A percentile compares a stretch with the other conserved stretches of the same genome.
Evolutionary conservation across 2,329 filamentous ascomycete genomes (phyloP).

Genomic region (Pseudogymnoascus sp.): DNA sequence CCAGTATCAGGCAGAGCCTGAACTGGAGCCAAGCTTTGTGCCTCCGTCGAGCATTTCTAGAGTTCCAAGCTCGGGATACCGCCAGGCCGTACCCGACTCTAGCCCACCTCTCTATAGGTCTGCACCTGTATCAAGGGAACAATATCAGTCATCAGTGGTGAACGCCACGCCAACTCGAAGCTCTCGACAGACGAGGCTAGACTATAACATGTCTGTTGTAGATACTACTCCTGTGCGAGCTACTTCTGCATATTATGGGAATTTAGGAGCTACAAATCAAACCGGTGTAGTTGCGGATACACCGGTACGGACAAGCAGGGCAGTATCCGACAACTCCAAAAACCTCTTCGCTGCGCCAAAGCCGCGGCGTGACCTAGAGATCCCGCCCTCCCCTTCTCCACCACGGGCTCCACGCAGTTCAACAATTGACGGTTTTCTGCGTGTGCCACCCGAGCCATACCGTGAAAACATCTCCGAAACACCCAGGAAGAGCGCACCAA

Average conservation of each 20-base stretch:
- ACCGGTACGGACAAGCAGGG: not conserved
- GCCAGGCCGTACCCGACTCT: not conserved
- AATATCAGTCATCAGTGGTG: conserved; percentile 14
- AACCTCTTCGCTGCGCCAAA: not conserved
- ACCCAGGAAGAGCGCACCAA: conserved; percentile 20
- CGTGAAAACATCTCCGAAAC: conserved; percentile 22
- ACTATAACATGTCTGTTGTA: not conserved
- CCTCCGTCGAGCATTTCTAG: conserved; percentile 23
- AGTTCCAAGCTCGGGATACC: conserved; percentile 22
- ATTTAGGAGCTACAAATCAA: not conserved
- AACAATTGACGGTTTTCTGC: not conserved
- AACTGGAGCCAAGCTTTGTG: conserved; percentile 14
- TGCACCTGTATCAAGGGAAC: not conserved
- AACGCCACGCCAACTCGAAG: conserved; percentile 11
- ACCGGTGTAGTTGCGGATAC: not conserved
- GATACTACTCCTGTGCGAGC: not conserved
- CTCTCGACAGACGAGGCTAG: not conserved
- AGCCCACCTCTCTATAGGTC: not conserved
- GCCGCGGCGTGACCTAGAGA: not conserved
- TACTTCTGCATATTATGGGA: not conserved
- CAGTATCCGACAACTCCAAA: not conserved
- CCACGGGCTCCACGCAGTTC: not conserved
- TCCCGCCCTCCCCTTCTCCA: not conserved
- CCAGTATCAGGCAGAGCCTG: conserved; percentile 13
- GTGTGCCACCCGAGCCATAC: not conserved